Conservation (phyloP, 345 rosid genomes). For the Iberis pinnata region DNA sequence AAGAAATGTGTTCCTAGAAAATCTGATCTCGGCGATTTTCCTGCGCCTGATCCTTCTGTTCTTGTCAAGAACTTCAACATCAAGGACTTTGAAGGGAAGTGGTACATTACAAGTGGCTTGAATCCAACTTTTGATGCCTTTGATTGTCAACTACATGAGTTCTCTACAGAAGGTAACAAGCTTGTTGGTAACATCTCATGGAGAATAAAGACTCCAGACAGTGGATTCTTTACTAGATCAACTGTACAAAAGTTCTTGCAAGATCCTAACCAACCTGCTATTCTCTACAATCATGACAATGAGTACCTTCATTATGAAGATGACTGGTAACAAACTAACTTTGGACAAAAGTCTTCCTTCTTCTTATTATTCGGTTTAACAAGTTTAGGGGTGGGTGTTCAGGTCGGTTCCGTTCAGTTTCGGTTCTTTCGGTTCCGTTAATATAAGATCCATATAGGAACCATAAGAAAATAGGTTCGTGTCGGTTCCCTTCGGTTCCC, state of each 20-base stretch:
- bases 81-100: constrained; percentile 67
- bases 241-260: constrained; percentile 61
- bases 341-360: background rate
- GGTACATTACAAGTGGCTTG: constrained; percentile 88
- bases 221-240: constrained; percentile 70
- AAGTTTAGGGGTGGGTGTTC: too few species aligned
- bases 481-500: too few species aligned
- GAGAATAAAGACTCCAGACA: constrained; percentile 76
- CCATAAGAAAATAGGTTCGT: too few species aligned
- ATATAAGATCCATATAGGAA: too few species aligned
- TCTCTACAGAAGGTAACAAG: constrained; percentile 57
- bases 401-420: too few species aligned
- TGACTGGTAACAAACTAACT: constrained; percentile 56
- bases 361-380: background rate
- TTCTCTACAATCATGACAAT: constrained; percentile 78
- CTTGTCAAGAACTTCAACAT: constrained; percentile 69
- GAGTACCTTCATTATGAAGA: constrained; percentile 95
- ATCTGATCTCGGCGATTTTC: constrained; percentile 82
- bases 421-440: too few species aligned
- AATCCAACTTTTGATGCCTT: constrained; percentile 82
- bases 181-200: constrained; percentile 75
- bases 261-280: constrained; percentile 66
- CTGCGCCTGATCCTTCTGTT: constrained; percentile 70
- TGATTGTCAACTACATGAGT: constrained; percentile 85
- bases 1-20: constrained; percentile 87